These are phyloP conservation scores for Papiliotrema fonsecae DNA, from an alignment of 1,284 basidiomycete species.

Conservation along the genomic window DNA sequence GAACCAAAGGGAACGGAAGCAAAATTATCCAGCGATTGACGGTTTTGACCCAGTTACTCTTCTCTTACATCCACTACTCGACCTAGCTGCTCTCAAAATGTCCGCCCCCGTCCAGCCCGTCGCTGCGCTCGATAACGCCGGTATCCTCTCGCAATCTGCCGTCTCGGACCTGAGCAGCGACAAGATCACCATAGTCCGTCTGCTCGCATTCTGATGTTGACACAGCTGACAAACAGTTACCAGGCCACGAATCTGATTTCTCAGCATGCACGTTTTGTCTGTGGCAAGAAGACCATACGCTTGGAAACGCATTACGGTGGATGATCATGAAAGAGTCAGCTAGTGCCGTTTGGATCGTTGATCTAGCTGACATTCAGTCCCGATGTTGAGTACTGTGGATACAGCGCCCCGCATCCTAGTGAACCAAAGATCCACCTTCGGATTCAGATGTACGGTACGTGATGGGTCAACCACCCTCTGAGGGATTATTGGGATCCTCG, in stretches of 20 bases:
- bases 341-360: neutral
- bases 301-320: conserved; percentile 91
- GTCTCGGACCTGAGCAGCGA: conserved; percentile 26
- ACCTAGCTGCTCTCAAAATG: neutral
- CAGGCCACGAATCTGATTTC: conserved; percentile 72
- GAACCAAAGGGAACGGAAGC: neutral
- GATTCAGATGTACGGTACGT: conserved; percentile 97
- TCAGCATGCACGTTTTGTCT: conserved; percentile 90
- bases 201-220: neutral
- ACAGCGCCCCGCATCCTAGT: conserved; percentile 93
- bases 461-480: too few relatives aligned
- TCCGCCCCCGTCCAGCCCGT: neutral
- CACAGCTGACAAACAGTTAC: conserved; percentile 45
- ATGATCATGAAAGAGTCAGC: conserved; percentile 98
- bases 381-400: conserved; percentile 98
- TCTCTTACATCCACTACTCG: neutral
- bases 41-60: too few relatives aligned
- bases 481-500: too few relatives aligned
- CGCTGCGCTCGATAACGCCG: conserved; percentile 34
- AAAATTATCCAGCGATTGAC: too few relatives aligned
- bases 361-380: conserved; percentile 57
- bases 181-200: conserved; percentile 46
- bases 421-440: conserved; percentile 93
- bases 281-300: conserved; percentile 88
- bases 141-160: conserved; percentile 35